A percentile compares a stretch with the other conserved stretches of the same genome.
These are phyloP conservation scores for Nicotiana sylvestris DNA, from an alignment of 257 asterid species.

Conservation along the genomic window DNA sequence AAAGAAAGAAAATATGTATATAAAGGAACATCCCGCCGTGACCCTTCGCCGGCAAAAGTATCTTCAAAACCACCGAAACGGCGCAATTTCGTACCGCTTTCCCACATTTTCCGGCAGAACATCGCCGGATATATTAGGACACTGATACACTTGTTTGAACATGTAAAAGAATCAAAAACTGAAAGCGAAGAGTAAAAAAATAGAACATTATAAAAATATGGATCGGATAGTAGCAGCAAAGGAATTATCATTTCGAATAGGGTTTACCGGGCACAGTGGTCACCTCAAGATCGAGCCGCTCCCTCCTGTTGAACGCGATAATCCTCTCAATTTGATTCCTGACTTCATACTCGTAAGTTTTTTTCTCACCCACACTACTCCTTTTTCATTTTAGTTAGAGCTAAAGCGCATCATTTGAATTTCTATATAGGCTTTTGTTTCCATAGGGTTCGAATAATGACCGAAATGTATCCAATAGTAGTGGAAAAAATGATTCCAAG, in stretches of 20 bases:
- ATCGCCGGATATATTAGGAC: neutral
- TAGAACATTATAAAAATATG: slow-evolving; percentile 17
- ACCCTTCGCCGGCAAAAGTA: neutral
- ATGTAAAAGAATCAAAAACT: slow-evolving; percentile 1
- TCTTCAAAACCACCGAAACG: neutral
- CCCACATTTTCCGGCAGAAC: neutral
- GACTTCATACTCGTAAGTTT: slow-evolving; percentile 74
- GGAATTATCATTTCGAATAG: slow-evolving; percentile 70
- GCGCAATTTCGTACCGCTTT: neutral
- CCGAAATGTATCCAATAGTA: neutral
- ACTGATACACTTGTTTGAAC: neutral
- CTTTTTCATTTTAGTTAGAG: neutral
- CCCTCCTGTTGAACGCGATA: slow-evolving; percentile 65
- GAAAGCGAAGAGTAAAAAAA: neutral
- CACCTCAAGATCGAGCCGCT: slow-evolving; percentile 80
- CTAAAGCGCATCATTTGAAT: neutral
- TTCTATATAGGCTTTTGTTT: neutral
- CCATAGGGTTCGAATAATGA: neutral
- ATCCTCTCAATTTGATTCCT: slow-evolving; percentile 58
- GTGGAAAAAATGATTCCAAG: neutral
- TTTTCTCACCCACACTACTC: neutral
- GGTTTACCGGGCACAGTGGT: slow-evolving; percentile 88
- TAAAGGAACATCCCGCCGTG: neutral
- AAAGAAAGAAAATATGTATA: neutral
- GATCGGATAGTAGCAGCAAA: slow-evolving; percentile 58